Evolutionary conservation across 192 early-diverging fungal species (phyloP), one percentile per base, ranked within the genome.

Genomic region (Coemansia sp.): DNA sequence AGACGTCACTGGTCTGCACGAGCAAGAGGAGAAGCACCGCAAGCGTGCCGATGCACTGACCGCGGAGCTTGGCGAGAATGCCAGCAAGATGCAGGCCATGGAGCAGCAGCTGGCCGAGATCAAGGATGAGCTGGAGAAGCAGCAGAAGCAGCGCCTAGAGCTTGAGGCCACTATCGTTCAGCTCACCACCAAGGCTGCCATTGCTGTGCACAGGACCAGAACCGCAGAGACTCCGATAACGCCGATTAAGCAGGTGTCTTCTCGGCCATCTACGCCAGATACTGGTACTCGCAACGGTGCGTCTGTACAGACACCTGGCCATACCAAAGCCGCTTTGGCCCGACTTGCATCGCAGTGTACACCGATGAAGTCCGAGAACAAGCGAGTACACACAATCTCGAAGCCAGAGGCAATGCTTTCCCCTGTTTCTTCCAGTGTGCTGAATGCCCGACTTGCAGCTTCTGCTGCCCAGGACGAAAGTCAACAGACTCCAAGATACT

Each of bases 1-100:
- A 2, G 80, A 83, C 32, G 75, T 72, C 55, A 66, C 68, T 16
- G 52, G 59, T 55, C 72, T 83, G 36, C 76, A 69, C 28, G 76
- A 62, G 29, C 56, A 75, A 31, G 80, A 78, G 34, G 72, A 69
- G 57, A 59, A 64, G 60, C 74, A 82, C 33, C 71, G 79, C 16
- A 45, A 67, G 75, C 66, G 62, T 25, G 79, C 74, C 18, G 74
- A 68, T 6, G 18, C 18, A 38, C 67, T 82, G 29, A 50, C 60
- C 11, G 56, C 30, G 2, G 71, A 76, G 33, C 48, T 76, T 52
- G 68, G 45, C 16, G 54, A 48, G 32, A 64, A 33, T 50, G 18
- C 11, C 2, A 20, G 36, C 3, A 32, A 65, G 12, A 6, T 55
- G 2, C 42, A 64, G 49, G 57, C 25, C 0, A 31, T 67, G 8